Conservation (phyloP, 495 filamentous ascomycete species). For the Cercophora newfieldiana region DNA sequence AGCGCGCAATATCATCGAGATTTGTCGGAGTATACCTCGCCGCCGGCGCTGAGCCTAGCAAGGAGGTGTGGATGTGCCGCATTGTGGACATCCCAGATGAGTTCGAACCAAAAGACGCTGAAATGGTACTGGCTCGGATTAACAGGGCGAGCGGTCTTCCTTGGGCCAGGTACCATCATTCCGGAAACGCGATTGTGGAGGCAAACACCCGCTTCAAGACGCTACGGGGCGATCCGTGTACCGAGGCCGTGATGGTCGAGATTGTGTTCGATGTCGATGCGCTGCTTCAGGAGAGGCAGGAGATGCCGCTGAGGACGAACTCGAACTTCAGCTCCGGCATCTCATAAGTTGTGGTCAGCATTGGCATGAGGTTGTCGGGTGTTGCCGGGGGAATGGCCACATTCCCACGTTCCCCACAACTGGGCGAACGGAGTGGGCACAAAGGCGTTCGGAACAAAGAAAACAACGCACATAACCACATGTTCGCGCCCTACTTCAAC, state of each 20-base stretch:
- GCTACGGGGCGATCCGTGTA: constrained; percentile 17
- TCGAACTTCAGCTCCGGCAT: too few relatives aligned
- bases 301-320: not conserved
- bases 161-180: constrained; percentile 18
- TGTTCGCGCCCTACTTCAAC: too few relatives aligned
- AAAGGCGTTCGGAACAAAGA: too few relatives aligned
- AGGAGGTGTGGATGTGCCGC: constrained; percentile 18
- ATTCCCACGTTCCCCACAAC: too few relatives aligned
- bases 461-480: too few relatives aligned
- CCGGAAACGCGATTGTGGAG: constrained; percentile 19
- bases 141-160: not conserved
- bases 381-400: too few relatives aligned
- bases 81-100: constrained; percentile 11
- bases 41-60: not conserved
- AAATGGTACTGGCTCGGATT: not conserved
- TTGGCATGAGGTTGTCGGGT: too few relatives aligned
- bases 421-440: too few relatives aligned
- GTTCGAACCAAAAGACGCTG: not conserved
- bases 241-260: constrained; percentile 22
- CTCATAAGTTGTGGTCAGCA: too few relatives aligned
- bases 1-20: not conserved
- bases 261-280: constrained; percentile 24
- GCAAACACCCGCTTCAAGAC: constrained; percentile 22
- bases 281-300: constrained; percentile 3
- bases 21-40: constrained; percentile 18